Conservation (phyloP, 2,329 filamentous ascomycete species). For the Apiospora phragmitis region DNA sequence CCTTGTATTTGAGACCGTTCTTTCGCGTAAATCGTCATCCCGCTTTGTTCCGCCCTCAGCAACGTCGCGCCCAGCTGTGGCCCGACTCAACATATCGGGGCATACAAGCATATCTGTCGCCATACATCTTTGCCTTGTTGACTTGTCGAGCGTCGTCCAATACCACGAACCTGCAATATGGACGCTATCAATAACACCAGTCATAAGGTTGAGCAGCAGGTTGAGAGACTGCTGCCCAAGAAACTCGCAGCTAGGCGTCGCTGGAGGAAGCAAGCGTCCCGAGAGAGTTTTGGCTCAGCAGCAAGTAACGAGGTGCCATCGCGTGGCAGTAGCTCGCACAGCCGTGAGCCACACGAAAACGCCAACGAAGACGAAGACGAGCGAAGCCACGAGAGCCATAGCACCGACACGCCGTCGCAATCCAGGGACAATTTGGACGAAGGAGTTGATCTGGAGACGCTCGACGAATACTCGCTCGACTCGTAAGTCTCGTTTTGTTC, state of each 20-base stretch:
- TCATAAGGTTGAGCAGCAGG: slow-evolving; percentile 46
- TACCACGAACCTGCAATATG: slow-evolving; percentile 4
- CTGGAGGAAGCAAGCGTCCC: slow-evolving; percentile 47
- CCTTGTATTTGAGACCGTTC: not conserved
- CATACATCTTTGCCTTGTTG: not conserved
- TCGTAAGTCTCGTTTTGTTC: slow-evolving; percentile 25
- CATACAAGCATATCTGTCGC: not conserved
- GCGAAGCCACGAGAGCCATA: slow-evolving; percentile 15
- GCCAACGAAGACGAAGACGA: slow-evolving; percentile 24
- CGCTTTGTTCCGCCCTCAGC: not conserved
- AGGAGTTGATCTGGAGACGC: not conserved
- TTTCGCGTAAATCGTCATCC: not conserved
- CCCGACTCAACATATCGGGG: not conserved
- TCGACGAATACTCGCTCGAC: slow-evolving; percentile 35
- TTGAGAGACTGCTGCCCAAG: slow-evolving; percentile 56
- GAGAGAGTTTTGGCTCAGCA: slow-evolving; percentile 35
- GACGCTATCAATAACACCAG: slow-evolving; percentile 24
- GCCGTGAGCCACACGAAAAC: slow-evolving; percentile 19
- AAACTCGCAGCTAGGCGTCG: slow-evolving; percentile 48
- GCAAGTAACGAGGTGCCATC: slow-evolving; percentile 31
- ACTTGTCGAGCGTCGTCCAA: not conserved
- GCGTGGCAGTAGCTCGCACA: slow-evolving; percentile 28
- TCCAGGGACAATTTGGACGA: not conserved
- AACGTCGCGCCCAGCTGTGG: not conserved
- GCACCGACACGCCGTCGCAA: not conserved